These are phyloP conservation scores for Fabrea salina DNA, from an alignment of 169 alveolate genomes.

Conservation along the genomic window DNA sequence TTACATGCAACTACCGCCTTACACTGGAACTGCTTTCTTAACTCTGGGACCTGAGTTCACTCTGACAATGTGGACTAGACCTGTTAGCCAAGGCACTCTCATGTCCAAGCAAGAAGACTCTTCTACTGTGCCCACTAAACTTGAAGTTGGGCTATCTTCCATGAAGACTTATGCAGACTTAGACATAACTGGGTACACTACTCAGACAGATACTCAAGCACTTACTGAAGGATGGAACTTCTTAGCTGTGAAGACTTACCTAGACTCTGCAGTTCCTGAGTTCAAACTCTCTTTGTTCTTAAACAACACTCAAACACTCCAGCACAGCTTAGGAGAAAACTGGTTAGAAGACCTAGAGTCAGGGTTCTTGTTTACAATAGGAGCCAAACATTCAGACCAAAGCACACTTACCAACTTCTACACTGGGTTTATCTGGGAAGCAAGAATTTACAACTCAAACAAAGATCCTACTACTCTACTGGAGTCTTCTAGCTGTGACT, in stretches of 20 bases:
- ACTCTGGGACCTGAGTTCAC: not conserved
- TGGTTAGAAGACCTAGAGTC: not conserved
- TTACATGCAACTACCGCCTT: no score
- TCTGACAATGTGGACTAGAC: not conserved
- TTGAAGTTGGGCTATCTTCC: no score
- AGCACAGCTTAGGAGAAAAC: not conserved
- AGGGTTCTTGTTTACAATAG: not conserved
- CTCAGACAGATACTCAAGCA: not conserved
- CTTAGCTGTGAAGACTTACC: not conserved
- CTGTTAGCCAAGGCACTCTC: not conserved
- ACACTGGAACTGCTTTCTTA: not conserved
- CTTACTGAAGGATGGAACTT: not conserved
- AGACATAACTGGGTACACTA: no score
- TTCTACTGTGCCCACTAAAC: not conserved
- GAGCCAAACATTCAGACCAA: no score
- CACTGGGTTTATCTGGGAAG: not conserved
- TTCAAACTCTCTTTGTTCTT: no score
- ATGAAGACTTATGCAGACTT: no score
- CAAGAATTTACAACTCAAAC: not conserved
- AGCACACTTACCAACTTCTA: not conserved
- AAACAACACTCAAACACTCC: no score
- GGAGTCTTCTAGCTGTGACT: not conserved
- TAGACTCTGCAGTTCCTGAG: not conserved
- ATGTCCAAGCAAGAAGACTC: not conserved
- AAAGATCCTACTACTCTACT: not conserved